Conservation (phyloP, 768 basidiomycete genomes). For the Harrya chromipes region DNA sequence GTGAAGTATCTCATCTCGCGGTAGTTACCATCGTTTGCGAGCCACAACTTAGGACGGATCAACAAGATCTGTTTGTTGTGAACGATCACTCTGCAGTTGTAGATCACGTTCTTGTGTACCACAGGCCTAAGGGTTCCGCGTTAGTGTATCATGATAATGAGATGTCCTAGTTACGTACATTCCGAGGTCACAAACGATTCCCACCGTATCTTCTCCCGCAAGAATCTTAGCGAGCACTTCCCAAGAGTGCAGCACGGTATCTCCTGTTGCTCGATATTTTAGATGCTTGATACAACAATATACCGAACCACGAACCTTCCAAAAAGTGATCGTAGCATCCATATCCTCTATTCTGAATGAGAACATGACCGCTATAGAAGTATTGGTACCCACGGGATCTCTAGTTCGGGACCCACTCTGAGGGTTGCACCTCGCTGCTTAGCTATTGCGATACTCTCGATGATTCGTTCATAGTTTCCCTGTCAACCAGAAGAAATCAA, state of each 20-base stretch:
- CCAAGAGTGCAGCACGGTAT: conserved; percentile 96
- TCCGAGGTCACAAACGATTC: conserved; percentile 95
- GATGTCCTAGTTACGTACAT: conserved; percentile 56
- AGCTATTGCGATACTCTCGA: conserved; percentile 83
- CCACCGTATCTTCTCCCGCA: conserved; percentile 68
- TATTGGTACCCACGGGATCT: conserved; percentile 69
- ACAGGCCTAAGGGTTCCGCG: conserved; percentile 66
- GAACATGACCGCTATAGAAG: background rate
- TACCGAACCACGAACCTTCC: conserved; percentile 57
- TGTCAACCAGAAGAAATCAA: conserved; percentile 26
- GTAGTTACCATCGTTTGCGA: conserved; percentile 98
- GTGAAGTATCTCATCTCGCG: conserved; percentile 88
- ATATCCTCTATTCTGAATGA: conserved; percentile 65
- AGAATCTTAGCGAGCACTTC: conserved; percentile 94
- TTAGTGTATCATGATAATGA: background rate
- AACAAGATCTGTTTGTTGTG: conserved; percentile 84
- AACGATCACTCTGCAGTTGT: conserved; percentile 93
- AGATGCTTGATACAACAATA: background rate
- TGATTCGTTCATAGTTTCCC: conserved; percentile 93
- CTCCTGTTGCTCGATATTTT: conserved; percentile 51
- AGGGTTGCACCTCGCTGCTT: conserved; percentile 86
- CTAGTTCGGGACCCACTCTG: conserved; percentile 94
- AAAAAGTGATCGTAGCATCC: conserved; percentile 97
- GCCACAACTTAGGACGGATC: conserved; percentile 99
- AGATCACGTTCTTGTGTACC: conserved; percentile 96